These are phyloP conservation scores for Cordyceps farinosa DNA, from an alignment of 2,329 filamentous ascomycete species.

Conservation along the genomic window DNA sequence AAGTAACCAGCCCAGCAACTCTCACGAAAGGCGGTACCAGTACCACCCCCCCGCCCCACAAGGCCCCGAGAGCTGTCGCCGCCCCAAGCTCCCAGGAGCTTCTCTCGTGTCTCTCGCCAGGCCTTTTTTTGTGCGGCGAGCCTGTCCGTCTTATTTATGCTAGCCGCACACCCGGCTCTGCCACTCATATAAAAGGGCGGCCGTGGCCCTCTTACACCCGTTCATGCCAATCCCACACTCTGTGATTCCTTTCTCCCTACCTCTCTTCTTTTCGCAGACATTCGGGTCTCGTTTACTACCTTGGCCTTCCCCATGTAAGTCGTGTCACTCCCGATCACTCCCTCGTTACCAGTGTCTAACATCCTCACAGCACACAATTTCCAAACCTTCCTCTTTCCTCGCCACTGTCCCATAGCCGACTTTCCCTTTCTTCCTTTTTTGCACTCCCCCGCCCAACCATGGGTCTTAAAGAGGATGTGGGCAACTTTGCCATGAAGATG, in stretches of 20 bases:
- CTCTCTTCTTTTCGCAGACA: not conserved
- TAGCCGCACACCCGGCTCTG: constrained; percentile 15
- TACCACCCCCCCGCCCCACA: not conserved
- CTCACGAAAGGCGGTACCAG: not conserved
- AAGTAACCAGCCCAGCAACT: not conserved
- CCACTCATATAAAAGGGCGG: constrained; percentile 12
- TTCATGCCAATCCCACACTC: not conserved
- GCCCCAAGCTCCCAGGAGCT: not conserved
- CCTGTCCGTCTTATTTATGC: not conserved
- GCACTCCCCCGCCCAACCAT: not conserved
- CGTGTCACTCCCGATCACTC: not conserved
- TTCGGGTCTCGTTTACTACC: not conserved
- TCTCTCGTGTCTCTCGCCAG: not conserved
- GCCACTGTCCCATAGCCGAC: not conserved
- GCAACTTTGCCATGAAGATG: constrained; percentile 32
- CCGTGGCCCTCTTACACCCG: not conserved
- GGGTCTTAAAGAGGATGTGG: not conserved
- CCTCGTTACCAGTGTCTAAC: not conserved
- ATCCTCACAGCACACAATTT: not conserved
- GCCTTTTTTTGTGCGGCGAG: not conserved
- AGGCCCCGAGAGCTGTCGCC: not conserved
- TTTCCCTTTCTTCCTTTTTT: not conserved
- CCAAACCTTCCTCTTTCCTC: not conserved
- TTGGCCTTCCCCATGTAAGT: not conserved
- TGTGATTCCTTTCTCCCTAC: not conserved